Evolutionary conservation across 1,284 basidiomycete species (phyloP).

Genomic region (Microbotryum scabiosae): DNA sequence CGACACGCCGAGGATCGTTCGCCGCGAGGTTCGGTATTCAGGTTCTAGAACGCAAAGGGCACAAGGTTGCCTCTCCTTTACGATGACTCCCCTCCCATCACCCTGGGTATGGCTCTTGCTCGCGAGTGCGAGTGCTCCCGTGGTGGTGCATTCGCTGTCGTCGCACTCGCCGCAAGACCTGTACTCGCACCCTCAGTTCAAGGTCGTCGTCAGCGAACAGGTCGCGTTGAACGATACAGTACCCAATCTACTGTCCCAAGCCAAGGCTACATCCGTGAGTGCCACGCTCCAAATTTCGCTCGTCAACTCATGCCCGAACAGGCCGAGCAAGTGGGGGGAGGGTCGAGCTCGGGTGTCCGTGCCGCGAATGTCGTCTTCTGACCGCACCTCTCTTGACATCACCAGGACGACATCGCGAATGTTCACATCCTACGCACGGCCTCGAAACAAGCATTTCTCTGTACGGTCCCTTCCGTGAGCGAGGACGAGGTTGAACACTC

Average conservation of each 20-base stretch:
- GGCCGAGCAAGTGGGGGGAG: background rate
- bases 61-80: no score
- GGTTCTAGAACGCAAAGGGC: no score
- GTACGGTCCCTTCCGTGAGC: slow-evolving; percentile 24
- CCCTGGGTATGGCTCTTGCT: no score
- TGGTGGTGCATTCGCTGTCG: slow-evolving; percentile 17
- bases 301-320: background rate
- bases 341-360: background rate
- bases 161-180: slow-evolving; percentile 32
- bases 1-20: no score
- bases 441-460: slow-evolving; percentile 33
- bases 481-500: background rate
- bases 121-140: no score
- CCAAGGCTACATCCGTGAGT: background rate
- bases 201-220: slow-evolving; percentile 17
- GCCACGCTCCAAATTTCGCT: background rate
- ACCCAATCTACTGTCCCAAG: slow-evolving; percentile 7
- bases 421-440: slow-evolving; percentile 23
- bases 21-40: no score
- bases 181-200: slow-evolving; percentile 27
- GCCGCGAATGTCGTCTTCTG: background rate
- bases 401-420: background rate
- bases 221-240: slow-evolving; percentile 28
- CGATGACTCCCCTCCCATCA: no score
- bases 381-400: background rate